Base-by-base conservation (phyloP, 169 alveolate species). In the Cyclospora cayetanensis region DNA sequence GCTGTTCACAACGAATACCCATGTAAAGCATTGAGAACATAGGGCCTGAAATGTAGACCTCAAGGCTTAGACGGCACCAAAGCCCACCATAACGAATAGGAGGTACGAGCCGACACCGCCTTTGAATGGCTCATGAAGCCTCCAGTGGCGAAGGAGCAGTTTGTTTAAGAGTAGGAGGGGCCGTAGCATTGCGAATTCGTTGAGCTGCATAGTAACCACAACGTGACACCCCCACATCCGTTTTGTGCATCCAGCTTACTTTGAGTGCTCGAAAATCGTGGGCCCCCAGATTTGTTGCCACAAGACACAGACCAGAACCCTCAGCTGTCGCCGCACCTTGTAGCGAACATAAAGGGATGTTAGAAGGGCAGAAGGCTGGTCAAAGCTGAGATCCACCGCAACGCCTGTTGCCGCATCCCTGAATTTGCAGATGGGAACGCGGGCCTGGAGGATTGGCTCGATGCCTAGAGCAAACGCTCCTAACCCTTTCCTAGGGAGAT, bases 91-190 rank as follows among this genome's bases (percentile, higher is more conserved):
- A 22, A 91, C 87, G 42, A 94, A 94, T 53, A 92, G 94, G 25
- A 94, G 76, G 63, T 92, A 94, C 11, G 96, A 92, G 34, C 96
- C 96, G 60, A 94, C 91, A 22, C 96, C 96, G 15, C 96, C 96
- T 22, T 74, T 86, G 68, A 90, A 92, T 15, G 96, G 93, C 63
- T 94, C 95, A 60, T 90, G 93, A 5, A 94, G 55, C 20, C 63
- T 66, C 86, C 43, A 52, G 42, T 90, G 94, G 22, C 84, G 93
- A 87, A 94, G 90, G 18, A 91, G 79, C 70, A 92, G 37, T 53
- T 94, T 94, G 84, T 90, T 83, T 27, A 92, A 63, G 42, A 94
- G 74, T 88, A 94, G 63, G 12, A 94, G 89, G 3, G 96, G 96
- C 7, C 96, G 91, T 50, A 94, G 91, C 88, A 82, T 53, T 43